Evolutionary conservation across 805 yeast species (phyloP).

Genomic region (Candida gorgasii): DNA sequence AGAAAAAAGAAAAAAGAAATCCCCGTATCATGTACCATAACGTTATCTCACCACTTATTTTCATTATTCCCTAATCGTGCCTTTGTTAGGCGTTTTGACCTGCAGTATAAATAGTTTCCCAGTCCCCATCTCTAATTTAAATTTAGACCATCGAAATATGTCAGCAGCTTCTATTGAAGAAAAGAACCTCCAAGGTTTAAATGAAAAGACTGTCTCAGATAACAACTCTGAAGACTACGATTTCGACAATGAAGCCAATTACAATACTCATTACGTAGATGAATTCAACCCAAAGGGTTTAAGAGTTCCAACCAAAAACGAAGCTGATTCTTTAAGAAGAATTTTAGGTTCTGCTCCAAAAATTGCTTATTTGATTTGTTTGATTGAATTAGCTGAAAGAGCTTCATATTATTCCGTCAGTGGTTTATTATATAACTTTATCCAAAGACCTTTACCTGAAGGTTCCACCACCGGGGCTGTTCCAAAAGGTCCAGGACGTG

Average conservation of each 20-base stretch:
- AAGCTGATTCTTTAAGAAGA: constrained; percentile 28
- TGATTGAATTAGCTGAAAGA: constrained; percentile 55
- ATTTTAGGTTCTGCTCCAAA: constrained; percentile 50
- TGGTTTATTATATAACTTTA: constrained; percentile 48
- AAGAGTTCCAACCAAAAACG: constrained; percentile 32
- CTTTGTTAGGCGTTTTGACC: no score
- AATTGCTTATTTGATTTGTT: constrained; percentile 50
- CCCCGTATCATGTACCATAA: no score
- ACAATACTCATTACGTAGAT: constrained; percentile 26
- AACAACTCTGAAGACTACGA: constrained; percentile 19
- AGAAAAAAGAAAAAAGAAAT: no score
- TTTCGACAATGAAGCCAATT: constrained; percentile 24
- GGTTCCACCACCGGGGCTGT: constrained; percentile 51
- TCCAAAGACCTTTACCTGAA: constrained; percentile 52
- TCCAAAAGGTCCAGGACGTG: constrained; percentile 21
- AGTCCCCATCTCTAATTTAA: background rate
- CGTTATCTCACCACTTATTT: background rate
- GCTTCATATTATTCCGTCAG: constrained; percentile 53
- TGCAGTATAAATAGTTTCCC: background rate
- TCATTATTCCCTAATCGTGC: background rate
- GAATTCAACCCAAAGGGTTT: constrained; percentile 40
- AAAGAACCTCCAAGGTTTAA: constrained; percentile 3
- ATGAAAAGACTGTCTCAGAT: constrained; percentile 15
- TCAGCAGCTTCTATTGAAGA: background rate
- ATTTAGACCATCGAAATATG: background rate